phyloP scores from a whole-genome alignment of 2,329 filamentous ascomycete genomes.

The Fusarium camptoceras region DNA sequence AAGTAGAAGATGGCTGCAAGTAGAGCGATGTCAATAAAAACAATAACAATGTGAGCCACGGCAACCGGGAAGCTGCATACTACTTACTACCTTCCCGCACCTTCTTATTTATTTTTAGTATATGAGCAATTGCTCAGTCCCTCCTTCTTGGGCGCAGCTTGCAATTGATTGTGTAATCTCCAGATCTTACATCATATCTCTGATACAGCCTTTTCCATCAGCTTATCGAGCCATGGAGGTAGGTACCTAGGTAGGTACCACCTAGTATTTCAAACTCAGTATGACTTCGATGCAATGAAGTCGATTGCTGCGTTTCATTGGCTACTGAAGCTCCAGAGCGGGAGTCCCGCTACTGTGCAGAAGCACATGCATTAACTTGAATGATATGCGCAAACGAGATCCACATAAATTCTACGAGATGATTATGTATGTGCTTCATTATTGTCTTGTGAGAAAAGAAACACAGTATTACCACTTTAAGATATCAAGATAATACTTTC shows the following conservation, averaged over 20 bases:
- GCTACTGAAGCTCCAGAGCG: conserved; percentile 20
- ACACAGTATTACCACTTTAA: not conserved
- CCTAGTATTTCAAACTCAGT: not conserved
- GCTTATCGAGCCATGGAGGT: not conserved
- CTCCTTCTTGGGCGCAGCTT: not conserved
- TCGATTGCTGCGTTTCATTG: conserved; percentile 19
- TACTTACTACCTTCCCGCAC: not conserved
- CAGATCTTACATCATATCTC: not conserved
- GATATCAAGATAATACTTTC: not conserved
- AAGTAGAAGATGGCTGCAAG: not conserved
- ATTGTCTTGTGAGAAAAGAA: not conserved
- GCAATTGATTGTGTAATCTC: not conserved
- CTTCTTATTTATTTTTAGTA: not conserved
- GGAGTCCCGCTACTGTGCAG: conserved; percentile 36
- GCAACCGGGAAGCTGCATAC: conserved; percentile 32
- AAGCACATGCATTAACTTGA: not conserved
- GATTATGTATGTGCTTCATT: not conserved
- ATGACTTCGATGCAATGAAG: not conserved
- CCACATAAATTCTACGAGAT: not conserved
- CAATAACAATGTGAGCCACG: conserved; percentile 34
- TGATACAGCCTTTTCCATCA: not conserved
- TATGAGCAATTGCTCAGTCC: not conserved
- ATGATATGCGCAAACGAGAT: not conserved
- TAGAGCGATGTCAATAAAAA: conserved; percentile 26
- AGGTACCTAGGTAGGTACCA: not conserved